Conservation (phyloP, 116 monocot genomes). For the Posidonia oceanica region DNA sequence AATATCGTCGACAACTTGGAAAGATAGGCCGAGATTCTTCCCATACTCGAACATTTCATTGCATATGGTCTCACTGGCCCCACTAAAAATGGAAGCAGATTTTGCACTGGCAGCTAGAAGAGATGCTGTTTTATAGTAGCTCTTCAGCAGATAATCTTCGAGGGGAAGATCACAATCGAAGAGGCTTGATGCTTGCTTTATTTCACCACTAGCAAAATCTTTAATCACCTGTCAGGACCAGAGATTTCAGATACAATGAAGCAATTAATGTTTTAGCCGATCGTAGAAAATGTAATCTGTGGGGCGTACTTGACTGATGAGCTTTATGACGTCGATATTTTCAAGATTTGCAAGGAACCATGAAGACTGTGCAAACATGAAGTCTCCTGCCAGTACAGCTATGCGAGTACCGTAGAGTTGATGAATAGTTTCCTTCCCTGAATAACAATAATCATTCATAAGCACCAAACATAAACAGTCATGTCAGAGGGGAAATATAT, state of each 20-base stretch:
- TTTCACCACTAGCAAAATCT: conserved; percentile 97
- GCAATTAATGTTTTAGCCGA: not conserved
- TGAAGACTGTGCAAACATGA: conserved; percentile 97
- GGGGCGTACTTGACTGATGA: conserved; percentile 70
- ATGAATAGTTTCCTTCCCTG: conserved; percentile 93
- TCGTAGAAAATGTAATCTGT: not conserved
- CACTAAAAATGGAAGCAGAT: conserved; percentile 77
- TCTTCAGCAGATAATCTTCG: conserved; percentile 83
- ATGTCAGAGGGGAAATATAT: too few relatives aligned
- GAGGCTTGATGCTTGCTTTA: conserved; percentile 83
- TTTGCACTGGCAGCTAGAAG: conserved; percentile 76
- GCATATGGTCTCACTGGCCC: conserved; percentile 25
- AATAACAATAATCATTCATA: not conserved
- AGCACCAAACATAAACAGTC: not conserved
- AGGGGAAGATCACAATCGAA: conserved; percentile 63
- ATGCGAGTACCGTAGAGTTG: conserved; percentile 78
- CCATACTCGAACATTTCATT: conserved; percentile 85
- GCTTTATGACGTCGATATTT: conserved; percentile 88
- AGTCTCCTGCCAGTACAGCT: conserved; percentile 91
- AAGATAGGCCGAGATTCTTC: conserved; percentile 78
- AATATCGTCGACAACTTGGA: conserved; percentile 92
- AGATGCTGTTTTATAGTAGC: conserved; percentile 94
- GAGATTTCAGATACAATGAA: not conserved
- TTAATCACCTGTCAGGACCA: conserved; percentile 67
- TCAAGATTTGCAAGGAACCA: conserved; percentile 96